Conservation (phyloP, 345 rosid species). For the Raphanus raphanistrum region DNA sequence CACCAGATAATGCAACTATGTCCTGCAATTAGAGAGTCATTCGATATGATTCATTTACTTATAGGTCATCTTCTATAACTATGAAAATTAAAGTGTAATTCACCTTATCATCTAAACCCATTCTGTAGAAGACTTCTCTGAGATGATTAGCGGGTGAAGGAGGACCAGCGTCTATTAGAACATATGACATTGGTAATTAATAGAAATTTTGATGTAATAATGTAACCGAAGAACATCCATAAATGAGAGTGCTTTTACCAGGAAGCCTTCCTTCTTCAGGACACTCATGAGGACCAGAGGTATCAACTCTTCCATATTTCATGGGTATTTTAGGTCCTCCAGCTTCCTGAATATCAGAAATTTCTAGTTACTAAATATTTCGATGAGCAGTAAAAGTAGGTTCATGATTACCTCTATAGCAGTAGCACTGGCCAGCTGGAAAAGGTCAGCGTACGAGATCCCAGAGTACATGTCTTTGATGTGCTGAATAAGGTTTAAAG, state of each 20-base stretch:
- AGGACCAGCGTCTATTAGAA: constrained; percentile 75
- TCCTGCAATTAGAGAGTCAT: constrained; percentile 50
- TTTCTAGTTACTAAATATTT: background rate
- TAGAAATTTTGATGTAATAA: background rate
- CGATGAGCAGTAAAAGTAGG: background rate
- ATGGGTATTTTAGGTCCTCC: constrained; percentile 92
- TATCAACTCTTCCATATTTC: constrained; percentile 94
- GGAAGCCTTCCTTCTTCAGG: constrained; percentile 99
- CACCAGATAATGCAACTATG: constrained; percentile 94
- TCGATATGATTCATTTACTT: background rate
- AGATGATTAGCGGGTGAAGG: constrained; percentile 84
- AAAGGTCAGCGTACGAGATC: constrained; percentile 82
- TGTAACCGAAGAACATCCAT: background rate
- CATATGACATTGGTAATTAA: background rate
- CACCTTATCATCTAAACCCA: constrained; percentile 95
- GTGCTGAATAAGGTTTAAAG: constrained; percentile 70
- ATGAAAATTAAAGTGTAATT: background rate
- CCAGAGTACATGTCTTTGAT: constrained; percentile 84
- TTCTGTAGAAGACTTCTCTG: constrained; percentile 80
- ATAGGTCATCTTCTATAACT: constrained; percentile 1
- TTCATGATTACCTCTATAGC: constrained; percentile 73
- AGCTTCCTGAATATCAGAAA: constrained; percentile 59
- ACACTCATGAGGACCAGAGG: constrained; percentile 66
- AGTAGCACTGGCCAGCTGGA: constrained; percentile 93
- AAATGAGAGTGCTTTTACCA: constrained; percentile 44